Base-by-base conservation (phyloP, 257 asterid species). In the Plantago elongata region DNA sequence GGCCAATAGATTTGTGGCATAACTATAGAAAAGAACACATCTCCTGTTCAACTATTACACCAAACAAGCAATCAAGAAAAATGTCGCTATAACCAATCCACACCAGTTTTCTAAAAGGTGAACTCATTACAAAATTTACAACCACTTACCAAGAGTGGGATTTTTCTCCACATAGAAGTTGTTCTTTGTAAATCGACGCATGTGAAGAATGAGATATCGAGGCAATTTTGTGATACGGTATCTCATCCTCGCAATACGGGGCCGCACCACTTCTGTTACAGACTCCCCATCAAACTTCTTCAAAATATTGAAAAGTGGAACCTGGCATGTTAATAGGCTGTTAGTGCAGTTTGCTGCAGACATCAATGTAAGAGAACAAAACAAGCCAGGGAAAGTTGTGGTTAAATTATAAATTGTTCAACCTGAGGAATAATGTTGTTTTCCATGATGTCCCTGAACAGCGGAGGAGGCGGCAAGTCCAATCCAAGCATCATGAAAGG, bases 391-490 rank as follows among this genome's bases (percentile, higher is more conserved):
- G 40, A 22, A 22, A 22, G 27, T 1, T 1, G 27, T 22, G 27
- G 2, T 22, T 22, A 22, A 22, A 22, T 22, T 22, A 22, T 22
- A 22, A 22, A 22, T 22, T 1, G 27, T 22, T 22, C 50, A 34
- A 92, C 97, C 96, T 89, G 99, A n/a, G 99, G 99, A 54, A 92
- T 92, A 61, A 89, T 92, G 70, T 89, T 92, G 72, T 89, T 92
- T 80, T 92, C 99, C 97, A 92, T 87, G 30, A 92, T 79, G 74
- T 89, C 97, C 81, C 87, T 76, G 72, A 86, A 92, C 58, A 92
- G 84, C 4, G 99, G 99, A 9, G 99, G 99, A 11, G 97, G 99
- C 6, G 97, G 99, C 84, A 92, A 85, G 79, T 89, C 99, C 65
- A 92, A 69, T 40, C 97, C 99, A 61, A 92, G 99, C 99, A 92